Evolutionary conservation across 2,329 filamentous ascomycete species (phyloP), one percentile per base, ranked within the genome.

Genomic region (Aspergillus cejpii): DNA sequence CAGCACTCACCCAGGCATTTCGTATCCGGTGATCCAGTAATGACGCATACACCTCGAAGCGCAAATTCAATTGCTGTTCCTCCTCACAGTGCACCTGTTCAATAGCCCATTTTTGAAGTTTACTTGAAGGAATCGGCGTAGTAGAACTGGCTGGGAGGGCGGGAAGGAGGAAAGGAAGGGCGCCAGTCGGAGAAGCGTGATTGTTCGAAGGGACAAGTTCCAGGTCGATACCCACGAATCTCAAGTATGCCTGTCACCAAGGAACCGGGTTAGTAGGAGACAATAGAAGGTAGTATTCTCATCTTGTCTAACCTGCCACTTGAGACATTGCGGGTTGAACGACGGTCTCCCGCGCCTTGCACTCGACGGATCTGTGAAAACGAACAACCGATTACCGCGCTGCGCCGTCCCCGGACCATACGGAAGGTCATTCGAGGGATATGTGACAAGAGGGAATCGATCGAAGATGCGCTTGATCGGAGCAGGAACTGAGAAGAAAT

Each of bases 301-400:
- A 11, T 11, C 21, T 47, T 20, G 15, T 17, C 14, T 31, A 54
- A 91, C 88, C 85, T 97, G 92, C 89, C 89, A 97, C 73, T 91
- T 95, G 60, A 97, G 74, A 72, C 92, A 98, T 47, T 83, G 81
- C 8, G 92, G 92, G 64, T 97, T 97, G 70, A 85, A 94, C 53
- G 87, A 94, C 20, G 89, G 85, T 23, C 73, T 69, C 3, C 81
- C 81, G 29, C 62, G 61, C 44, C 66, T 64, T 26, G 81, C 84
- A 57, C 80, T 84, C n/a, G 76, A 70, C 1, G 79, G 71, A 11
- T 76, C 79, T 48, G 80, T 78, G 67, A 96, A 97, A 45, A 95
- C 74, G 65, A 89, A 89, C 6, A 98, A 73, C 7, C 79, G 75
- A 50, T 79, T 76, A 57, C 69, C 69, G 49, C 69, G 61, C 53